Evolutionary conservation across 164 flowering plant genomes (phyloP), one percentile per base, ranked within the genome.

Genomic region (Berberis vulgaris): DNA sequence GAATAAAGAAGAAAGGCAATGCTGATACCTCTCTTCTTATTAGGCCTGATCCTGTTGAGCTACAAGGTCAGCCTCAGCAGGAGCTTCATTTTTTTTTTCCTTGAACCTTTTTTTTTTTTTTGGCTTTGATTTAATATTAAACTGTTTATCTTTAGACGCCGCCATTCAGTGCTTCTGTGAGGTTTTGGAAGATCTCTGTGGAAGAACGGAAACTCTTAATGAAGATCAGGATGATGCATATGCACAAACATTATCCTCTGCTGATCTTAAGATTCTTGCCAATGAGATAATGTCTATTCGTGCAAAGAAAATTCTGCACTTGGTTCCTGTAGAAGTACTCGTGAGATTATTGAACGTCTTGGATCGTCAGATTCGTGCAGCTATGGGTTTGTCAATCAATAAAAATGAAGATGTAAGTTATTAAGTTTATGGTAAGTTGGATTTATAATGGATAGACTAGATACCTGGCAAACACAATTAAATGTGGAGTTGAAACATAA

Each of bases 311-410:
- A 65, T 82, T 65, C 83, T 94, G 6, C 93, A 87, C 74, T 72
- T 89, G 83, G 86, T 87, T 72, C 89, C 97, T 69, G 86, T 80
- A 66, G 92, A 86, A 66, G 70, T 63, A 73, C 90, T 94, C 62
- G 81, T 77, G 40, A 86, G 88, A 67, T 71, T 84, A 43, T 73
- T 94, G 56, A 83, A 65, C 66, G 82, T 86, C 71, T 73, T 94
- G 57, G 99, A 91, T 80, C 84, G 83, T 69, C 97, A 94, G 67
- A 86, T 94, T 76, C 99, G 82, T 73, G 81, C 81, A 8, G 90
- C 97, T 53, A 94, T 84, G 75, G 96, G 97, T 59, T 66, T 91
- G 60, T 89, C 96, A 0, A 62, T 94, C 60, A 81, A 79, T 72
- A 91, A 93, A 60, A 78, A 74, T 77, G 95, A 85, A 70, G 75